These are phyloP conservation scores for Arbutus unedo DNA, from an alignment of 148 eudicot species.

Conservation along the genomic window DNA sequence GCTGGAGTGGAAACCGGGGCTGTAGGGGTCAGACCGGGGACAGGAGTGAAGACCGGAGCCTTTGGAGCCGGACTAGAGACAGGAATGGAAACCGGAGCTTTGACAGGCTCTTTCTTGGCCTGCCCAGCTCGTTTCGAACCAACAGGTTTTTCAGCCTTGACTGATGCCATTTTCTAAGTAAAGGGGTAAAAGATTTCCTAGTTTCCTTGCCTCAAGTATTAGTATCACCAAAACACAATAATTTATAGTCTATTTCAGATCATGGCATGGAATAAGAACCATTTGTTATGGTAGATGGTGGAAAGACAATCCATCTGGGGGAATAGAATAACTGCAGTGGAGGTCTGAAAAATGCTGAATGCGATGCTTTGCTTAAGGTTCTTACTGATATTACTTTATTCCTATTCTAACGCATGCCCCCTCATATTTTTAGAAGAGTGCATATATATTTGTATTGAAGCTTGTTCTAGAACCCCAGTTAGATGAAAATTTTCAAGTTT, in stretches of 20 bases:
- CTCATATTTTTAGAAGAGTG: background rate
- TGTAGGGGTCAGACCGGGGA: background rate
- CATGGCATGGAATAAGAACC: background rate
- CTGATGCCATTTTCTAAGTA: slow-evolving; percentile 30
- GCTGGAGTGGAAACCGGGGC: background rate
- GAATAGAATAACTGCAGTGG: slow-evolving; percentile 7
- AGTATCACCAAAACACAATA: background rate
- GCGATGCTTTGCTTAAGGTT: background rate
- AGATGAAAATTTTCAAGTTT: background rate
- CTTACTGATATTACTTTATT: background rate
- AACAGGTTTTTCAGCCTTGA: slow-evolving; percentile 33
- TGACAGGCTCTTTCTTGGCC: slow-evolving; percentile 25
- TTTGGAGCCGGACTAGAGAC: background rate
- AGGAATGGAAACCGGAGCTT: slow-evolving; percentile 13
- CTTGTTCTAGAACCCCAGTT: background rate
- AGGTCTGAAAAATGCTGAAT: background rate
- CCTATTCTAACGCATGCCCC: slow-evolving; percentile 1
- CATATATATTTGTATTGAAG: background rate
- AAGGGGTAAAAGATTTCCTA: background rate
- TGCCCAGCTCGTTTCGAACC: slow-evolving; percentile 19
- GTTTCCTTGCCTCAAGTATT: background rate
- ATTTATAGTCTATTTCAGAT: slow-evolving; percentile 5
- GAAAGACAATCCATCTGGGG: background rate
- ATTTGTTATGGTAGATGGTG: background rate
- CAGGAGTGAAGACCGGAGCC: background rate